Evolutionary conservation across 257 asterid genomes (phyloP).

Genomic region (Penstemon barbatus): DNA sequence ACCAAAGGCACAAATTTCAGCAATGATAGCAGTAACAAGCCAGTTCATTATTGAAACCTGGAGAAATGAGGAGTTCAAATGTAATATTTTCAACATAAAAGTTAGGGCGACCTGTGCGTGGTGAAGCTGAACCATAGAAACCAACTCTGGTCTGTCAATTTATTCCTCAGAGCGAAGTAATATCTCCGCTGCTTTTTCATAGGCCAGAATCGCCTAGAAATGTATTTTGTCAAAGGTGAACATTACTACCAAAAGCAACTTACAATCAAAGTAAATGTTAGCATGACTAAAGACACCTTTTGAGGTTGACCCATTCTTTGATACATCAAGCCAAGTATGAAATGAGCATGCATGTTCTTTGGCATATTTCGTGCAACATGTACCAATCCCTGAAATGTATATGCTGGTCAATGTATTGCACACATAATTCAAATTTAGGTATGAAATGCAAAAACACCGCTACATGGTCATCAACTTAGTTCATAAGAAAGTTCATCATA

Average conservation of each 20-base stretch:
- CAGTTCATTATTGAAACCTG: slow-evolving; percentile 17
- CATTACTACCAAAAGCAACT: slow-evolving; percentile 17
- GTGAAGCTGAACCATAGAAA: slow-evolving; percentile 86
- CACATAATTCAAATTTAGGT: slow-evolving; percentile 15
- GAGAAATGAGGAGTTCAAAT: background rate
- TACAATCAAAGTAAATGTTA: slow-evolving; percentile 22
- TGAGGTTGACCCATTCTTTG: slow-evolving; percentile 98
- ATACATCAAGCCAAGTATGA: slow-evolving; percentile 93
- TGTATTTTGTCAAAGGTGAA: slow-evolving; percentile 21
- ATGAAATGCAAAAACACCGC: slow-evolving; percentile 16
- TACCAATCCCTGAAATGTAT: slow-evolving; percentile 65
- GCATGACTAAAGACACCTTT: slow-evolving; percentile 57
- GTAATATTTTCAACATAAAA: slow-evolving; percentile 21
- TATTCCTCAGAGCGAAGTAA: slow-evolving; percentile 92
- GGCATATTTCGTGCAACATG: slow-evolving; percentile 99
- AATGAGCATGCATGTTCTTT: slow-evolving; percentile 94
- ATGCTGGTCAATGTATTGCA: slow-evolving; percentile 27
- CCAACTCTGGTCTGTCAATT: slow-evolving; percentile 94
- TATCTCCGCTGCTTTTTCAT: slow-evolving; percentile 92
- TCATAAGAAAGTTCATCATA: no score
- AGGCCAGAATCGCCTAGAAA: slow-evolving; percentile 73
- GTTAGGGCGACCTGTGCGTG: slow-evolving; percentile 74
- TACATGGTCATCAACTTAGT: slow-evolving; percentile 5
- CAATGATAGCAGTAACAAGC: slow-evolving; percentile 19
- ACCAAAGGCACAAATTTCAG: slow-evolving; percentile 22